Percentiles rank a stretch among this genome's conserved stretches.
Conservation (phyloP, 129 eudicot species). For the Centella asiatica region DNA sequence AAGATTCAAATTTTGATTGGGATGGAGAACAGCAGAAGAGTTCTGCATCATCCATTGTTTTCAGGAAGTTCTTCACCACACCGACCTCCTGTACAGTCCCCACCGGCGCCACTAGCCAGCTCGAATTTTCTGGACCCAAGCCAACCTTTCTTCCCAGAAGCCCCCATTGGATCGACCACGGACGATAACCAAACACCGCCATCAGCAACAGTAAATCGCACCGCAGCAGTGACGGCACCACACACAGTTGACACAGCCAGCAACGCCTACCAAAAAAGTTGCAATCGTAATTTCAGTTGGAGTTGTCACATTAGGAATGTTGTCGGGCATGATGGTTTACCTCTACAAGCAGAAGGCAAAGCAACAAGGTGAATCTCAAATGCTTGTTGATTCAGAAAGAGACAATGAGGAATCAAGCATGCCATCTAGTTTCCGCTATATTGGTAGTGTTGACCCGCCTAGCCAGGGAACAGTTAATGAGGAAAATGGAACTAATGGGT, state of each 20-base stretch:
- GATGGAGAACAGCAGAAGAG: slow-evolving; percentile 45
- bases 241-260: slow-evolving; percentile 45
- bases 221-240: slow-evolving; percentile 22
- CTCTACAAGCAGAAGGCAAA: slow-evolving; percentile 51
- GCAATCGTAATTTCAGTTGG: slow-evolving; percentile 79
- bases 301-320: slow-evolving; percentile 67
- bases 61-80: slow-evolving; percentile 70
- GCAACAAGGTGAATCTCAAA: slow-evolving; percentile 44
- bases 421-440: slow-evolving; percentile 70
- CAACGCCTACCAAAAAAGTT: slow-evolving; percentile 59
- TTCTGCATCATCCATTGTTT: slow-evolving; percentile 83
- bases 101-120: slow-evolving; percentile 35
- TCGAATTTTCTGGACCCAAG: slow-evolving; percentile 32
- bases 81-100: slow-evolving; percentile 44
- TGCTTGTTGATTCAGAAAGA: slow-evolving; percentile 52
- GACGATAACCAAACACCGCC: slow-evolving; percentile 45
- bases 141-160: slow-evolving; percentile 88
- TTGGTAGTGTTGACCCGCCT: slow-evolving; percentile 85
- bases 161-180: slow-evolving; percentile 42
- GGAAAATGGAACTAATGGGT: slow-evolving; percentile 25
- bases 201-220: slow-evolving; percentile 19
- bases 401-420: slow-evolving; percentile 37
- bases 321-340: slow-evolving; percentile 69
- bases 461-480: slow-evolving; percentile 39
- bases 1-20: slow-evolving; percentile 14